A percentile compares a stretch with the other conserved stretches of the same genome.
Evolutionary conservation across 2,329 filamentous ascomycete genomes (phyloP).

Genomic region (Paracamarosporium sp.): DNA sequence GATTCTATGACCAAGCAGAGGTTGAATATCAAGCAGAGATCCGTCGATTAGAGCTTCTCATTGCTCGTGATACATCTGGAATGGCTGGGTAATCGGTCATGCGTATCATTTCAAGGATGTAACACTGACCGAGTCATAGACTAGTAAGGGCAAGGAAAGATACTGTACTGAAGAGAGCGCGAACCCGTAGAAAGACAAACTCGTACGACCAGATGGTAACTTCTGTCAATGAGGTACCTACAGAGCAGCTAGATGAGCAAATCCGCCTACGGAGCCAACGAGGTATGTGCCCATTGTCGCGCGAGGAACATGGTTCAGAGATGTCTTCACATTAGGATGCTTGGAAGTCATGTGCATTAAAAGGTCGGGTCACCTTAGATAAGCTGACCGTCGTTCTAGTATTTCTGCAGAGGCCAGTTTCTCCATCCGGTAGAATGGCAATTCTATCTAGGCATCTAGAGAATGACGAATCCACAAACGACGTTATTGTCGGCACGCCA

Average conservation of each 20-base stretch:
- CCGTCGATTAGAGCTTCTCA: slow-evolving; percentile 52
- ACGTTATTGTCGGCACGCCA: slow-evolving; percentile 43
- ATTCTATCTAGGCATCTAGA: slow-evolving; percentile 47
- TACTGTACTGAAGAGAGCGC: slow-evolving; percentile 44
- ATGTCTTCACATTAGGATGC: background rate
- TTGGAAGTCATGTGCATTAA: background rate
- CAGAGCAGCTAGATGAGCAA: slow-evolving; percentile 29
- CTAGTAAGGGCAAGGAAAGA: slow-evolving; percentile 51
- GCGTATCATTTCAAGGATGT: background rate
- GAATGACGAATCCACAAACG: slow-evolving; percentile 29
- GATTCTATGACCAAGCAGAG: slow-evolving; percentile 41
- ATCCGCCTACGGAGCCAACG: slow-evolving; percentile 32
- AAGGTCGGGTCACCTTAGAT: background rate
- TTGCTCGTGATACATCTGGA: slow-evolving; percentile 49
- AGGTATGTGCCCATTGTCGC: slow-evolving; percentile 21
- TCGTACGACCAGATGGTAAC: slow-evolving; percentile 17
- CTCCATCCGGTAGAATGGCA: slow-evolving; percentile 49
- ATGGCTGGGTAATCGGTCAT: slow-evolving; percentile 39
- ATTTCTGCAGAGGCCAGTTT: slow-evolving; percentile 34
- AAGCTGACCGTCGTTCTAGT: slow-evolving; percentile 18
- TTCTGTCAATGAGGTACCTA: slow-evolving; percentile 19
- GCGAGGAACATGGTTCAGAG: background rate
- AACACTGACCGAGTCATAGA: slow-evolving; percentile 18
- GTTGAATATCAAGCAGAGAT: slow-evolving; percentile 50
- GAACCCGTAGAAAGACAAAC: slow-evolving; percentile 24